A percentile compares a stretch with the other conserved stretches of the same genome.
Conservation (phyloP, 2,329 filamentous ascomycete species). For the Sporothrix curviconia region DNA sequence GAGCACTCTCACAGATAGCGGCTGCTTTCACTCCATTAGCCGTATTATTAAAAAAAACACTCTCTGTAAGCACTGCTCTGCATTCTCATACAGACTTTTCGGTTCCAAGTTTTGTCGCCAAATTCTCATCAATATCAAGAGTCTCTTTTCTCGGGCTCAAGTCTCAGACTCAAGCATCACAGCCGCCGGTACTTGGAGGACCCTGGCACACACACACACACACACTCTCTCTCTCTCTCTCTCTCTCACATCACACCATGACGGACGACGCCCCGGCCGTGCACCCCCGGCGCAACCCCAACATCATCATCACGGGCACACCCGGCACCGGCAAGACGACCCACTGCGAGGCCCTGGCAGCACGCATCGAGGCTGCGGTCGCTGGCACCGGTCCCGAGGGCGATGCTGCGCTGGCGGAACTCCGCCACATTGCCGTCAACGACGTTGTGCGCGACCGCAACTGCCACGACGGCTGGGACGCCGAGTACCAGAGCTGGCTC, state of each 20-base stretch:
- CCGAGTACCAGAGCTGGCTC: conserved; percentile 79
- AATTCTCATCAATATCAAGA: too few species aligned
- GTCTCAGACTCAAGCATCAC: too few species aligned
- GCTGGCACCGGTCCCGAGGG: not conserved
- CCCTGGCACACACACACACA: too few species aligned
- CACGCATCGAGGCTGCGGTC: conserved; percentile 47
- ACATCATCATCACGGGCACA: conserved; percentile 92
- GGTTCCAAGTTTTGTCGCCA: too few species aligned
- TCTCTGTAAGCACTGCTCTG: too few species aligned
- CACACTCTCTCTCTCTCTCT: not conserved
- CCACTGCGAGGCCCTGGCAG: conserved; percentile 74
- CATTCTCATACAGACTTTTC: too few species aligned
- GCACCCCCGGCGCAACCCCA: conserved; percentile 50
- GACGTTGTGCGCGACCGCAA: conserved; percentile 81
- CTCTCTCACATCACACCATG: not conserved
- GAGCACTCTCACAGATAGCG: too few species aligned
- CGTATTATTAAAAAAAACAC: too few species aligned
- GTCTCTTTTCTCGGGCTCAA: too few species aligned
- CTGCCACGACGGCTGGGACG: conserved; percentile 83
- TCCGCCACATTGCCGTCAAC: conserved; percentile 83
- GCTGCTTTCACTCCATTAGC: too few species aligned
- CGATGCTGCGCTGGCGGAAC: conserved; percentile 17
- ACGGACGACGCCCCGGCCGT: conserved; percentile 6
- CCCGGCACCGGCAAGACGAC: conserved; percentile 95
- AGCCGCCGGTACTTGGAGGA: too few species aligned